Base-by-base conservation (phyloP, 352 stramenopile species). In the Phytophthora citricola region DNA sequence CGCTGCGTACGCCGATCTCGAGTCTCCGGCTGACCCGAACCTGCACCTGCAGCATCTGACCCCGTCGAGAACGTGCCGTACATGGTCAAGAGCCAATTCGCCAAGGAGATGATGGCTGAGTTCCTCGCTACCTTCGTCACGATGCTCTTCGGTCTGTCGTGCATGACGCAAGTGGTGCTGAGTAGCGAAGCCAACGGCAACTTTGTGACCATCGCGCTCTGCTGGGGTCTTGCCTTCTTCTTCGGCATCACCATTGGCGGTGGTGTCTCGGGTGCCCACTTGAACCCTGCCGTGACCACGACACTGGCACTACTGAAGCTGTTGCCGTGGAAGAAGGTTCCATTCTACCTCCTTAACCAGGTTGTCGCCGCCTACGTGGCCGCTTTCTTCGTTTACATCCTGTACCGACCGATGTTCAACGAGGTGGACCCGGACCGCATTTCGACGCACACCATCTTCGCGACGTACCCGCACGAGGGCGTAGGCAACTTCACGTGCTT, bases 201-300 rank as follows among this genome's bases (percentile, higher is more conserved):
- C 47, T 69, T 69, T 57, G 62, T 71, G 34, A 63, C 64, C 39
- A 73, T 82, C 54, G 73, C 64, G 6, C 17, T 83, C n/a, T 78
- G 58, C 39, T 83, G 75, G 71, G 71, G 75, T 0, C 58, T 83
- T 24, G 68, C 68, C 27, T 75, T 83, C 52, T 75, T 83, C 58
- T 68, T 83, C 31, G 71, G 68, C 14, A 64, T 80, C 58, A 63
- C 75, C 41, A 41, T 67, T 24, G 64, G 52, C 8, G 59, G 68
- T 12, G 65, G 68, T 9, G 67, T 76, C n/a, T 78, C 66, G 20
- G 71, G 71, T 11, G 71, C 56, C 3, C 71, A 83, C 60, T 36
- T 83, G 38, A 83, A 69, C 29, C 61, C 61, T n/a, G 53, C 61
- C 11, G 46, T 69, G 26, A 69, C 61, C 24, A 69, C 61, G 24